Evolutionary conservation across 2,329 filamentous ascomycete species (phyloP), one percentile per base, ranked within the genome.

Genomic region (Stagonosporopsis vannaccii): DNA sequence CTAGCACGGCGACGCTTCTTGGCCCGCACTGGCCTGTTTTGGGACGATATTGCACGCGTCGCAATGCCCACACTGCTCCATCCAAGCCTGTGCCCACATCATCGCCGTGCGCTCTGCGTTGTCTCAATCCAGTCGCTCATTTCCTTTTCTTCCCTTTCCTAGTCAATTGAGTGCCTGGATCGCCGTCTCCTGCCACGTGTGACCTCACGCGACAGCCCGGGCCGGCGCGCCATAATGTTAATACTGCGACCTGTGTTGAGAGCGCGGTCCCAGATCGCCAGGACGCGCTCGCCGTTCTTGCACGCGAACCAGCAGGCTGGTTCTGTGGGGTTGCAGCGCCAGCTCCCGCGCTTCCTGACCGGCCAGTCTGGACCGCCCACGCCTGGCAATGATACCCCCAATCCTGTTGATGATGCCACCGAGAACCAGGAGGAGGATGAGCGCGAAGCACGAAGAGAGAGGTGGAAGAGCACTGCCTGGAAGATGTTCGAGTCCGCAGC

Each of bases 401-500:
- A 75, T 50, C 74, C 75, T 20, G 62, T 76, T 23, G 73, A 75
- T 54, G 74, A 75, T 70, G 71, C 73, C 20, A 67, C 65, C 5
- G 72, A 75, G 39, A 36, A 53, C 26, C 52, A 56, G 11, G 51
- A 65, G 36, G 59, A 68, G 26, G 65, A 69, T 13, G 62, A 59
- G n/a, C 51, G 58, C 9, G 59, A 66, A 41, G 57, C 61, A 7
- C 61, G 61, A 23, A 65, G 49, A 40, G 54, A 62, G 8, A 70
- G 69, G 36, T 78, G 74, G 71, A 72, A 69, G 44, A 68, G 67
- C 25, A 82, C 80, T 4, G 70, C 71, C 1, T 82, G 78, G 72
- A 82, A 82, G 65, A 83, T 83, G 80, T 79, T 80, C 59, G 81
- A 84, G 60, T 74, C 78, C 44, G 80, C 81, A 6, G 70, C 79